Evolutionary conservation across 352 stramenopile genomes (phyloP), one percentile per base, ranked within the genome.

Genomic region (Globisporangium orthogonon): DNA sequence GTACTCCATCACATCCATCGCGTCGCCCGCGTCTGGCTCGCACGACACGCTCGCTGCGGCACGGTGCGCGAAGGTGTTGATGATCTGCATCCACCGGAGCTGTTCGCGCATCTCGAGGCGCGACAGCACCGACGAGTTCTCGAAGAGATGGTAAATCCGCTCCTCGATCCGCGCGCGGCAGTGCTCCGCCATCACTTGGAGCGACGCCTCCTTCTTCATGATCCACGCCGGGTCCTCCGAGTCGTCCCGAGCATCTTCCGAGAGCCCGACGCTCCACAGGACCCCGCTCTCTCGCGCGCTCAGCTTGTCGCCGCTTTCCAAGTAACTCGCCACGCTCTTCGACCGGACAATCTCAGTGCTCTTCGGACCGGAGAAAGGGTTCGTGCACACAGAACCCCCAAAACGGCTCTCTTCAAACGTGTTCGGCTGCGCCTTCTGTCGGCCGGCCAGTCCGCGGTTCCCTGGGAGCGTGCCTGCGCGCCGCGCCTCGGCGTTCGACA

Each of bases 1-100:
- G 62, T 94, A 94, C 31, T 94, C 78, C 80, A 92, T 89, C 49
- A 94, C 83, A 31, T 94, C 84, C 67, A 91, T 69, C 29, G 74
- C 65, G 55, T 94, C 86, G 23, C 86, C 86, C 51, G 77, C 52
- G 7, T 91, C 78, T 29, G 83, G 79, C 31, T 87, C 65, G 37
- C 81, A 91, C 10, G 69, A 82, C 5, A 95, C 76, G 7, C 64
- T 78, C 11, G 74, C 64, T n/a, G 80, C 80, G 17, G 86, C 82
- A 37, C 71, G 73, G 30, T 86, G 74, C 10, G 73, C 70, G 50
- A 93, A 93, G 7, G 74, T 47, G 29, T 87, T 83, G 28, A 95
- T 83, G 52, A 90, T 79, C 57, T 92, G 78, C 78, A 93, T 91
- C 83, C 82, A 95, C 7, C 71, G 66, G 50, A 87, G 76, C 58